Base-by-base conservation (phyloP, 1,139 yeast species). In the Debaryomycetaceae sp. region DNA sequence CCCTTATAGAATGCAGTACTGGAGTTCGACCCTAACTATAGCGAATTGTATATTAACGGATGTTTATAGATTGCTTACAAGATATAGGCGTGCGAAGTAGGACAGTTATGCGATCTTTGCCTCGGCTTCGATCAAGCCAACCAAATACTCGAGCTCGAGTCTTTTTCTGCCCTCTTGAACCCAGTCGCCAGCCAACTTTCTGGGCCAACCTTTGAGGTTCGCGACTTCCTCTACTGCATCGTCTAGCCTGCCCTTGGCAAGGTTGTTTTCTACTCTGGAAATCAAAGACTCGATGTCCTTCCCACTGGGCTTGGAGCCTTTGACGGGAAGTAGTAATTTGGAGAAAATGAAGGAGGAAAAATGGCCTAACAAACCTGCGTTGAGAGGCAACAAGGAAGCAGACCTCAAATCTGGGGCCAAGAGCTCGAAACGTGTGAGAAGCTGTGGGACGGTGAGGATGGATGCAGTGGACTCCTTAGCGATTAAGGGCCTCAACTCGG, bases 331-430 rank as follows among this genome's bases (percentile, higher is more conserved):
- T 54, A 92, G 73, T 43, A 91, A 75, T 55, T 79, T 79, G 36
- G 96, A 85, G 58, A 91, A 87, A 7, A 88, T 43, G 47, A 76
- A 67, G 11, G 98, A 91, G 7, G 95, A 77, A 39, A 89, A 63
- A 63, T 92, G 97, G 33, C 97, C 98, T 53, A 92, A 78, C 43
- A 92, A 78, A 55, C 98, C 98, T 26, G 98, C 96, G 59, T 91
- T 87, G 52, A 95, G 95, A 38, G 98, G 98, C 47, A 87, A 76
- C 52, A 89, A 67, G 9, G 96, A 83, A 7, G 95, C 92, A 22
- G 89, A 81, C 63, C 96, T 83, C 57, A 92, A 79, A 64, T 91
- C 96, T 15, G 95, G 95, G 16, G 79, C 83, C 45, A 92, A 73
- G 43, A 82, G 70, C 50, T 81, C 80, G 85, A 92, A 85, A 61